Base-by-base conservation (phyloP, 1,284 basidiomycete genomes). In the Apiotrichum mycotoxinovorans region DNA sequence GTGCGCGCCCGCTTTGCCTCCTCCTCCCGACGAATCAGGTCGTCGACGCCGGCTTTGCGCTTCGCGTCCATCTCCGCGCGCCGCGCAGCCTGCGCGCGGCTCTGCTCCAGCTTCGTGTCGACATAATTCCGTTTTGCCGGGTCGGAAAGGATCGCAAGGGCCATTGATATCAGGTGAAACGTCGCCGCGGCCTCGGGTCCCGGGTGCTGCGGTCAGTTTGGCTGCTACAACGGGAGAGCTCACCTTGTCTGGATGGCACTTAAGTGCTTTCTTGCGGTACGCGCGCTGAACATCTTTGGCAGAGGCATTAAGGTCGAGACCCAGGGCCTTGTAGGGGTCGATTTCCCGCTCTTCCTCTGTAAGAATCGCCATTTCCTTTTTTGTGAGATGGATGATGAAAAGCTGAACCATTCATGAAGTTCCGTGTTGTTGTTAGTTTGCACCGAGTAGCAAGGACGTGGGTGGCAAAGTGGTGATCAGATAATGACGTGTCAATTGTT, bases 211-310 rank as follows among this genome's bases (percentile, higher is more conserved):
- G 26, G 40, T 37, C 50, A 20, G 34, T 41, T 18, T 14, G 20
- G 26, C 11, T 27, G 41, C n/a, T 22, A 51, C 30, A 11, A 22
- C 17, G 35, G 7, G 23, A 33, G n/a, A 7, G 14, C 83, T 69
- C 66, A 86, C 88, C 70, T 87, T 84, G 75, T 93, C 91, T 20
- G 91, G 91, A 80, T 93, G 91, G 51, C 89, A 88, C 79, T 88
- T 91, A 58, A 91, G 81, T 4, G 89, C 92, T 41, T 84, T 80
- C 64, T 89, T 84, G 42, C 90, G 81, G 67, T 90, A 97, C 1
- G 91, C 89, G 12, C 84, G 87, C 64, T 86, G 84, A 62, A 96
- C 88, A 59, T 94, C 89, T 54, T 84, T 83, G 56, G 93, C 90
- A 7, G 86, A 87, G 9, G 89, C 84, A 54, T 87, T 86, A 12